Percentiles rank a stretch among this genome's conserved stretches.
Evolutionary conservation across 1,139 yeast species (phyloP).

Genomic region (Kodamaea arcana): DNA sequence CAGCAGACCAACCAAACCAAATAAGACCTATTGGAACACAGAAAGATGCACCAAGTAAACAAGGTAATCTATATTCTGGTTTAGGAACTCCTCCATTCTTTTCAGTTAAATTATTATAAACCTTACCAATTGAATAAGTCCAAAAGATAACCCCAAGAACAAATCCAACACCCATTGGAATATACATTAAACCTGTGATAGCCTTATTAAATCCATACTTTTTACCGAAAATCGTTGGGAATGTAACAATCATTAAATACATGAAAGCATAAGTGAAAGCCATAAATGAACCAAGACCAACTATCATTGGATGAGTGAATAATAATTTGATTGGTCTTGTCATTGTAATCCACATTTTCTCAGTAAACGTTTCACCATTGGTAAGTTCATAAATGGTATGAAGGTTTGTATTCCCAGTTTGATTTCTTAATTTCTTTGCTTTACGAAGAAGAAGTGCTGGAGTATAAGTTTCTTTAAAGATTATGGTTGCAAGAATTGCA

Average conservation of each 20-base stretch:
- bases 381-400: slow-evolving; percentile 45
- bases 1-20: slow-evolving; percentile 48
- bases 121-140: slow-evolving; percentile 31
- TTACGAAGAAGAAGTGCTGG: slow-evolving; percentile 34
- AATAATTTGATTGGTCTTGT: slow-evolving; percentile 37
- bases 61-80: slow-evolving; percentile 44
- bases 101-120: slow-evolving; percentile 25
- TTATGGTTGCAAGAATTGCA: slow-evolving; percentile 32
- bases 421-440: slow-evolving; percentile 28
- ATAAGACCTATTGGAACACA: slow-evolving; percentile 39
- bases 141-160: slow-evolving; percentile 37
- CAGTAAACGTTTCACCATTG: slow-evolving; percentile 29
- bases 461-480: slow-evolving; percentile 38
- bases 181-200: slow-evolving; percentile 39
- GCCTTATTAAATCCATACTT: slow-evolving; percentile 35
- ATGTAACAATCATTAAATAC: slow-evolving; percentile 45
- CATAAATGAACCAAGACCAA: slow-evolving; percentile 44
- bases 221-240: slow-evolving; percentile 33
- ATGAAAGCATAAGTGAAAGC: slow-evolving; percentile 47
- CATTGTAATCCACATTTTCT: slow-evolving; percentile 32
- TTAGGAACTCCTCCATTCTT: slow-evolving; percentile 35
- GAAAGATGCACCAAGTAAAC: slow-evolving; percentile 33
- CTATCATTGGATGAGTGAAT: slow-evolving; percentile 43
- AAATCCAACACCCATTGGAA: slow-evolving; percentile 46
- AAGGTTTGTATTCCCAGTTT: slow-evolving; percentile 35